phyloP scores from a whole-genome alignment of 805 yeast species.

The Candida xiaguanensis region DNA sequence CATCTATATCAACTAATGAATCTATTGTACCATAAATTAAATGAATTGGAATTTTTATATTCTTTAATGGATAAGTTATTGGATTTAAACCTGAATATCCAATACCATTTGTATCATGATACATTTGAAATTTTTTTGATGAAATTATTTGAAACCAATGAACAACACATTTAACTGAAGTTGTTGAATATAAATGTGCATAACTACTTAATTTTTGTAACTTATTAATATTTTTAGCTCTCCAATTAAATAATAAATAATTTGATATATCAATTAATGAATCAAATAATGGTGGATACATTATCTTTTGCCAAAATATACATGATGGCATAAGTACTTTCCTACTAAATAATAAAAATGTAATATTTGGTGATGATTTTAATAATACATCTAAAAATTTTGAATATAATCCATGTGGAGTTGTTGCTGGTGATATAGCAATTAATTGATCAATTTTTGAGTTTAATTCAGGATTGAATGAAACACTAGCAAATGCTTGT shows the following conservation, averaged over 20 bases:
- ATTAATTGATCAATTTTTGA: constrained; percentile 53
- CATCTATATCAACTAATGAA: constrained; percentile 81
- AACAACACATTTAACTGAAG: constrained; percentile 89
- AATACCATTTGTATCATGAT: constrained; percentile 49
- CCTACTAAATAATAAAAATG: constrained; percentile 70
- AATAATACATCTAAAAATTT: constrained; percentile 71
- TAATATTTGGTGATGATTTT: constrained; percentile 69
- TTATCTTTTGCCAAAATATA: constrained; percentile 70
- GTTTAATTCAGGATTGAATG: constrained; percentile 63
- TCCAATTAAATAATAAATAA: constrained; percentile 75
- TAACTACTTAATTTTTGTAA: constrained; percentile 77
- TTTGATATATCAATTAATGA: constrained; percentile 70
- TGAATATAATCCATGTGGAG: constrained; percentile 81
- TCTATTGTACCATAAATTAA: constrained; percentile 78
- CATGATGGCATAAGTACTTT: constrained; percentile 74
- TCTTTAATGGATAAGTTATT: constrained; percentile 36
- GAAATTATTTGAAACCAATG: constrained; percentile 93
- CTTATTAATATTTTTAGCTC: constrained; percentile 61
- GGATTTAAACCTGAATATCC: constrained; percentile 27
- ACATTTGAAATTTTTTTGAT: constrained; percentile 80
- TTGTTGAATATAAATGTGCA: constrained; percentile 84
- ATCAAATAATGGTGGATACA: constrained; percentile 74
- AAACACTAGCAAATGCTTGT: constrained; percentile 81
- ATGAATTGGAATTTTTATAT: constrained; percentile 59
- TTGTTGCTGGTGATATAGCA: constrained; percentile 91